Percentiles rank a stretch among this genome's conserved stretches.
Conservation (phyloP, 176 grass and related monocot species). For the Musa acuminata region DNA sequence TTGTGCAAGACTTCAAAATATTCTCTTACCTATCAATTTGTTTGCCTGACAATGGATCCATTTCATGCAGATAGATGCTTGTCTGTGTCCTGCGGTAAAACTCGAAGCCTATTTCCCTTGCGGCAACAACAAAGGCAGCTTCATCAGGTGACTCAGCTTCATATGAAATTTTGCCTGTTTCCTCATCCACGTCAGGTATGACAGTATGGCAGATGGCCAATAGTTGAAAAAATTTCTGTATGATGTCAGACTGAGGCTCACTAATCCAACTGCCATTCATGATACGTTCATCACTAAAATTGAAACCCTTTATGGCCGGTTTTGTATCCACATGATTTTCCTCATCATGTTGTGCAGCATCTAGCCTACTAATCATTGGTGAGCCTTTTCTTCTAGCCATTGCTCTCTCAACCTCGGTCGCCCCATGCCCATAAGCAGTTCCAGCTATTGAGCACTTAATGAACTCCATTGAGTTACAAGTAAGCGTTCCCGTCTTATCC, state of each 20-base stretch:
- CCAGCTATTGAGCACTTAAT: constrained; percentile 83
- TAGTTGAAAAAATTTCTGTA: constrained; percentile 59
- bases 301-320: constrained; percentile 59
- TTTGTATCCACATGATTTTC: constrained; percentile 7
- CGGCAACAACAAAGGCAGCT: constrained; percentile 76
- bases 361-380: constrained; percentile 22
- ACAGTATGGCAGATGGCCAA: constrained; percentile 80
- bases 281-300: constrained; percentile 71
- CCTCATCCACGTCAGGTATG: constrained; percentile 69
- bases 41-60: constrained; percentile 43
- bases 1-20: constrained; percentile 4
- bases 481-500: constrained; percentile 89
- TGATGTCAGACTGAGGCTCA: constrained; percentile 27
- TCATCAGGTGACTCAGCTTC: constrained; percentile 97
- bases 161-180: constrained; percentile 53
- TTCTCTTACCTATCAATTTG: constrained; percentile 48
- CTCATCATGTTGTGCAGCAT: constrained; percentile 3
- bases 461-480: constrained; percentile 96
- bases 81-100: constrained; percentile 72
- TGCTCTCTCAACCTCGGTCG: constrained; percentile 71
- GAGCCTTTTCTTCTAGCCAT: constrained; percentile 55
- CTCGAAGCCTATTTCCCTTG: constrained; percentile 64
- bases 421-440: constrained; percentile 55
- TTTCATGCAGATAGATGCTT: constrained; percentile 47
- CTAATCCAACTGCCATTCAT: constrained; percentile 68